Conservation (phyloP, 2,329 filamentous ascomycete genomes). For the Cercospora nicotianae region DNA sequence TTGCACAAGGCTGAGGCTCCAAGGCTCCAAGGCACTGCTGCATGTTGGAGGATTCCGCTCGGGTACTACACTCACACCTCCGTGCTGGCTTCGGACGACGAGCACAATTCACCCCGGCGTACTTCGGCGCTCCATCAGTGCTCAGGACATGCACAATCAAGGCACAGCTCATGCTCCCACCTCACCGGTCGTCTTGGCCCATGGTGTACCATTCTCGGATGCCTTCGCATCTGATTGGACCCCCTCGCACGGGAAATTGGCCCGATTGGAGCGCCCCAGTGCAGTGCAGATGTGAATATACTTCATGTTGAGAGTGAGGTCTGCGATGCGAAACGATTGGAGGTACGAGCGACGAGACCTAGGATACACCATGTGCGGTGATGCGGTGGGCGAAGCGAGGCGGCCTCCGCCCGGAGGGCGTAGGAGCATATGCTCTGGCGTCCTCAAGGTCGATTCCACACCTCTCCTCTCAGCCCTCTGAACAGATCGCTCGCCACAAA, state of each 20-base stretch:
- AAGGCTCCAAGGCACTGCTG: background rate
- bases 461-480: background rate
- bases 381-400: background rate
- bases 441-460: background rate
- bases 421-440: background rate
- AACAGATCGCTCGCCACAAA: background rate
- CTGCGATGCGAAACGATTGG: background rate
- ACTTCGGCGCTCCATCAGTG: too few species aligned
- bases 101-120: background rate
- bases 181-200: background rate
- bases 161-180: background rate
- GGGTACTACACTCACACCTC: background rate
- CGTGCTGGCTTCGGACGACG: background rate
- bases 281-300: background rate
- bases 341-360: background rate
- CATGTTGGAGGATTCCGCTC: background rate
- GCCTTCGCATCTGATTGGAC: background rate
- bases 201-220: background rate
- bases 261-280: too few species aligned
- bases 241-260: too few species aligned
- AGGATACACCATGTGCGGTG: background rate
- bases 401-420: constrained; percentile 1
- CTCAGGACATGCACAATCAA: background rate
- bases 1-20: constrained; percentile 3
- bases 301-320: background rate